These are phyloP conservation scores for Trichocladium antarcticum DNA, from an alignment of 495 filamentous ascomycete species.

Conservation along the genomic window DNA sequence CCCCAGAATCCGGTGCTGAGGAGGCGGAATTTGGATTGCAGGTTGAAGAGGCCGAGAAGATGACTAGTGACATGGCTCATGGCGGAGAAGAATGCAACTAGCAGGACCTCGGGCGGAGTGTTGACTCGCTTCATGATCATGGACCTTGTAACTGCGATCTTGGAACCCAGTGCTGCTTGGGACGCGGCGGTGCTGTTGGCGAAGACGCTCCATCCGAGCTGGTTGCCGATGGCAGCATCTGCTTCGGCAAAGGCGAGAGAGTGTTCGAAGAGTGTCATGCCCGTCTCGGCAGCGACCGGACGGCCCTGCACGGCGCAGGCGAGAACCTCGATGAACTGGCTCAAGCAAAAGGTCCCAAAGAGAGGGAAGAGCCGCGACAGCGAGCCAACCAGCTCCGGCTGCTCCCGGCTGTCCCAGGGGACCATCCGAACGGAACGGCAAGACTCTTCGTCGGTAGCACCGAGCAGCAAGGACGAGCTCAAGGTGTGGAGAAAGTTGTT, in stretches of 20 bases:
- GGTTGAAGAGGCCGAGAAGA: slow-evolving; percentile 62
- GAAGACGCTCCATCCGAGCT: slow-evolving; percentile 60
- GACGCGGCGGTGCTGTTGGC: slow-evolving; percentile 28
- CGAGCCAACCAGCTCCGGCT: slow-evolving; percentile 52
- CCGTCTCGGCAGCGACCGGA: slow-evolving; percentile 66
- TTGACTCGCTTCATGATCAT: slow-evolving; percentile 56
- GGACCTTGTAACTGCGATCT: slow-evolving; percentile 41
- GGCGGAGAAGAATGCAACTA: slow-evolving; percentile 76
- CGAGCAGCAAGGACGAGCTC: slow-evolving; percentile 57
- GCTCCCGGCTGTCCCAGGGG: slow-evolving; percentile 31
- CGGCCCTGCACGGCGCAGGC: slow-evolving; percentile 84
- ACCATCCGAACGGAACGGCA: slow-evolving; percentile 66
- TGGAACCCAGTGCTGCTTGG: slow-evolving; percentile 31
- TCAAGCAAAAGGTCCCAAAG: slow-evolving; percentile 68
- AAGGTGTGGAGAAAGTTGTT: slow-evolving; percentile 60
- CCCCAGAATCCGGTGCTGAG: slow-evolving; percentile 84
- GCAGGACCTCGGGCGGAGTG: slow-evolving; percentile 76
- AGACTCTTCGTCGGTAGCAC: slow-evolving; percentile 53
- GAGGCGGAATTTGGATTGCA: slow-evolving; percentile 67
- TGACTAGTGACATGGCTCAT: slow-evolving; percentile 84
- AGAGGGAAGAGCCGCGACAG: slow-evolving; percentile 78
- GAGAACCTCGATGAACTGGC: slow-evolving; percentile 80
- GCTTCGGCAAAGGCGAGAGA: slow-evolving; percentile 94
- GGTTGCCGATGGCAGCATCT: slow-evolving; percentile 68
- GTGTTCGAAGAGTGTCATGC: slow-evolving; percentile 95